Evolutionary conservation across 106 monocot genomes (phyloP).

Genomic region (Iris macrosiphon): DNA sequence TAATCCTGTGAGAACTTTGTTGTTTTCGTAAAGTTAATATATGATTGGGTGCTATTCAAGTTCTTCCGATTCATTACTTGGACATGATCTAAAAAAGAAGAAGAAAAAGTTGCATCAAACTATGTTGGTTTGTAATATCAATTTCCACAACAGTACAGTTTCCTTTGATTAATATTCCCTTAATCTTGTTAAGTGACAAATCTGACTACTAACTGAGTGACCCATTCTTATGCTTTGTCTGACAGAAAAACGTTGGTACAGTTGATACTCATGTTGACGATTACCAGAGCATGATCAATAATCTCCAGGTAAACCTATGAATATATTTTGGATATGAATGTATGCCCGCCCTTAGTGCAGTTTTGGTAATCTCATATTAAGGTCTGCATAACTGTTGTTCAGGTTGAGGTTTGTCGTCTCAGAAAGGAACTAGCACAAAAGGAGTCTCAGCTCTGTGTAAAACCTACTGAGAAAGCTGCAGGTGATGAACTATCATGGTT

Average conservation of each 20-base stretch:
- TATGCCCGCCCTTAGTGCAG: not conserved
- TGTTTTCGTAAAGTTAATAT: too few relatives aligned
- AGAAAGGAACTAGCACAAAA: constrained; percentile 91
- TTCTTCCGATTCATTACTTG: too few relatives aligned
- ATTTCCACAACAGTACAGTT: too few relatives aligned
- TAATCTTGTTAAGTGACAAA: not conserved
- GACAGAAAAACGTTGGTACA: constrained; percentile 93
- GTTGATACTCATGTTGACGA: constrained; percentile 90
- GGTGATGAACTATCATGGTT: constrained; percentile 91
- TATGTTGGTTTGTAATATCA: too few relatives aligned
- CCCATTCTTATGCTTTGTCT: not conserved
- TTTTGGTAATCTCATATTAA: not conserved
- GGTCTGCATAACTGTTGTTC: constrained; percentile 4
- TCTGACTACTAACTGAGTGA: not conserved
- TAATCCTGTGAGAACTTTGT: too few relatives aligned
- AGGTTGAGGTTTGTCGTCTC: constrained; percentile 79
- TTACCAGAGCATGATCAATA: constrained; percentile 93
- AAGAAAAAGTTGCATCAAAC: too few relatives aligned
- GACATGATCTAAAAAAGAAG: too few relatives aligned
- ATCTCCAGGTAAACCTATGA: constrained; percentile 89
- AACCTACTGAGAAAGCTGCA: constrained; percentile 58
- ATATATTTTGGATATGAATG: too few relatives aligned
- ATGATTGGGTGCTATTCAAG: too few relatives aligned
- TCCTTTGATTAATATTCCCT: too few relatives aligned
- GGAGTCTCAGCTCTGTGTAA: constrained; percentile 71